Evolutionary conservation across 306 rosid species (phyloP).

Genomic region (Corylus heterophylla): DNA sequence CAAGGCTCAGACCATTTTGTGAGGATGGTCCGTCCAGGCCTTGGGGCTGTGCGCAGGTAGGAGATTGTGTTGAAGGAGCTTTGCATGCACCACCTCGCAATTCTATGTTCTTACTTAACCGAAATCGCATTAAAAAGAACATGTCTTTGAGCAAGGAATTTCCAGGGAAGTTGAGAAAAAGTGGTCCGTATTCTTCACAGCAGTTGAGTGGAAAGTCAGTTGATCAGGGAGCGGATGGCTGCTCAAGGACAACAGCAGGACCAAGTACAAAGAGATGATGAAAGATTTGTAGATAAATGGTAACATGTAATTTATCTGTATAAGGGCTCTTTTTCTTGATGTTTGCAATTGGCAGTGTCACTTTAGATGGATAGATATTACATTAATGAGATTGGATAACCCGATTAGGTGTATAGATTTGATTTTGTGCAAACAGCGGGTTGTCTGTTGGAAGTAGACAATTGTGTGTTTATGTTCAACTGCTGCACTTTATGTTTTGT

Average conservation of each 20-base stretch:
- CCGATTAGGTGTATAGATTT: conserved; percentile 24
- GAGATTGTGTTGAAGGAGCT: conserved; percentile 79
- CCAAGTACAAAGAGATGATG: conserved; percentile 47
- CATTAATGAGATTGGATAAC: conserved; percentile 32
- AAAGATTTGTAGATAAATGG: conserved; percentile 26
- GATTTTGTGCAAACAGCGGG: conserved; percentile 4
- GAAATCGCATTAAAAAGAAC: conserved; percentile 62
- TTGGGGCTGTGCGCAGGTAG: conserved; percentile 71
- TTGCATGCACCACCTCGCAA: conserved; percentile 63
- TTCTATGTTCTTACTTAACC: conserved; percentile 57
- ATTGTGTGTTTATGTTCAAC: neutral
- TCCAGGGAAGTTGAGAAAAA: conserved; percentile 63
- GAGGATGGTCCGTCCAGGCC: conserved; percentile 68
- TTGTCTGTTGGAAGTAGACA: conserved; percentile 20
- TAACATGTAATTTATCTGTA: conserved; percentile 8
- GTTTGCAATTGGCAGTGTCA: conserved; percentile 34
- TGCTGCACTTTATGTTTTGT: conserved; percentile 1
- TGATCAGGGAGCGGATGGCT: conserved; percentile 53
- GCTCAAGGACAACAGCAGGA: conserved; percentile 52
- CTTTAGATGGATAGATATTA: conserved; percentile 20
- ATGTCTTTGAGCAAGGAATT: conserved; percentile 61
- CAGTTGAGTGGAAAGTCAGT: conserved; percentile 47
- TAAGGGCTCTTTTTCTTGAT: conserved; percentile 1
- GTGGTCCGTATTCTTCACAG: conserved; percentile 48
- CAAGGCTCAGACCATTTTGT: conserved; percentile 46